phyloP scores from a whole-genome alignment of 1,284 basidiomycete genomes.

The Cutaneotrichosporon dermatis region DNA sequence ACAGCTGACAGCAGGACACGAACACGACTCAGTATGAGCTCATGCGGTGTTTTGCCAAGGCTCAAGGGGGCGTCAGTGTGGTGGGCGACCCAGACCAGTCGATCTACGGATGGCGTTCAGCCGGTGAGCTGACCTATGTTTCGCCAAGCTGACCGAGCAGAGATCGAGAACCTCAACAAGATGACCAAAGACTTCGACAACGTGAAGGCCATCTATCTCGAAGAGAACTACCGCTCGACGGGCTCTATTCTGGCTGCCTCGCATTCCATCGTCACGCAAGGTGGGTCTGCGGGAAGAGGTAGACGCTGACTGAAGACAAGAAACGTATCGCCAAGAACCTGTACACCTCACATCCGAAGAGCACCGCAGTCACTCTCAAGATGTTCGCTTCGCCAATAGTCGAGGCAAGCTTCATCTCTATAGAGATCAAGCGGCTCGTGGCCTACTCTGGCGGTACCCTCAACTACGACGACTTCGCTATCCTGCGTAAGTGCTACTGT shows the following conservation, averaged over 20 bases:
- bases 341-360: constrained; percentile 63
- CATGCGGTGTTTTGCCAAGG: constrained; percentile 64
- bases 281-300: constrained; percentile 42
- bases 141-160: constrained; percentile 35
- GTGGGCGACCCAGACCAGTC: constrained; percentile 93
- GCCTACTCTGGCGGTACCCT: constrained; percentile 70
- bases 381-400: constrained; percentile 40
- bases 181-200: constrained; percentile 68
- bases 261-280: constrained; percentile 75
- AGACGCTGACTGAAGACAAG: constrained; percentile 22
- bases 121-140: constrained; percentile 43
- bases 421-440: constrained; percentile 72
- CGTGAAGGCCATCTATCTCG: constrained; percentile 67
- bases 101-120: constrained; percentile 86
- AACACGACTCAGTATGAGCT: constrained; percentile 81
- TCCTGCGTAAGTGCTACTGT: constrained; percentile 59
- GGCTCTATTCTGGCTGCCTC: constrained; percentile 70
- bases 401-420: constrained; percentile 69
- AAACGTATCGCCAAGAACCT: constrained; percentile 71
- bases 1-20: constrained; percentile 62
- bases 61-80: constrained; percentile 63
- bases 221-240: constrained; percentile 85
- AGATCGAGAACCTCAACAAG: constrained; percentile 69
- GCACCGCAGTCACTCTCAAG: constrained; percentile 57
- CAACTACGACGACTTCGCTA: constrained; percentile 69